Evolutionary conservation across 805 yeast genomes (phyloP), one percentile per base, ranked within the genome.

Genomic region (Lipomyces lipofer): DNA sequence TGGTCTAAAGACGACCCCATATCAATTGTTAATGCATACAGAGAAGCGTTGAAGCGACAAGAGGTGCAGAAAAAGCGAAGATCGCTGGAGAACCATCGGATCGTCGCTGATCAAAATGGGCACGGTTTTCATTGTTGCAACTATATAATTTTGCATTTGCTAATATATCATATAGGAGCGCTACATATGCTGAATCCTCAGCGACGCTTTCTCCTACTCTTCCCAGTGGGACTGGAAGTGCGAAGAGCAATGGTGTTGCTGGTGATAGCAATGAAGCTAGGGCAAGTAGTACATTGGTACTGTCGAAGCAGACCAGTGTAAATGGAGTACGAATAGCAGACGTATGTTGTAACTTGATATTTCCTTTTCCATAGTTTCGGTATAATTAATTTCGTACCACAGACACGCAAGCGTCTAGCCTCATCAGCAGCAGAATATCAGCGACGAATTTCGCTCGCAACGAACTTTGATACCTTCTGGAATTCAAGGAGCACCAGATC

Each of bases 11-110:
- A 52, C 36, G 66, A 67, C 46, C 62, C 64, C 6, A 46, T 58
- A 9, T 63, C 69, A 2, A 57, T 67, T 13, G 61, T 67, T 12
- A 56, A 55, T 19, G 69, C 70, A 12, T 67, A 67, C 43, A 51
- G 65, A 15, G 63, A 64, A 46, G 69, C 67, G 10, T 49, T 67
- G 45, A 40, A 53, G 21, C 39, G 58, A 13, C 61, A 62, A 42
- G 58, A 56, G 19, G 40, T 21, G 8, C 53, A 48, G 25, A 43
- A 45, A 19, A 56, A 52, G 30, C 46, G 47, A 19, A 35, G 56
- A 13, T 43, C 28, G 12, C 44, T 52, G 7, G 55, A 30, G 6
- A 33, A 29, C n/a, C n/a, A n/a, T 13, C 47, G 27, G 8, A 32
- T 25, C 40, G 47, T 12, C 19, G 13, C 39, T 27, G 33, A 42